Base-by-base conservation (phyloP, 495 filamentous ascomycete species). In the Annulohypoxylon stygium region DNA sequence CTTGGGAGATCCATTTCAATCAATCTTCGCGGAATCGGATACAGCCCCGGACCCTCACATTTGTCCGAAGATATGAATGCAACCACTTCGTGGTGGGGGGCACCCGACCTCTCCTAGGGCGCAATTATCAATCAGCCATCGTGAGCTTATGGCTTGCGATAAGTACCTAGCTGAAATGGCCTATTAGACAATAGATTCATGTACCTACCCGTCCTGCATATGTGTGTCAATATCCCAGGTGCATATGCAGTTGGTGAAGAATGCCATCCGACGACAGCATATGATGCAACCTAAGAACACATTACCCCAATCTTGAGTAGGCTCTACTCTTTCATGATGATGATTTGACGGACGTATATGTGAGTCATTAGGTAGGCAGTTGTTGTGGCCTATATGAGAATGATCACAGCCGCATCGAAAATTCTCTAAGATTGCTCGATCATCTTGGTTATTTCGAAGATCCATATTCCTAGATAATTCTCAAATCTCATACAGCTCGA, bases 261-360 rank as follows among this genome's bases (percentile, higher is more conserved):
- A 10, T 23, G 20, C 20, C 20, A 23, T 23, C 20, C 20, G 20
- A 23, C 23, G 47, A 23, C 25, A 6, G 43, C 43, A 18, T 20
- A 48, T 48, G 20, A 48, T 50, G 47, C 47, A 50, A 50, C 47
- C 47, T 45, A n/a, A 45, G 41, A 45, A 45, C 41, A 16, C 18
- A 50, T 23, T 50, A 11, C 47, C 47, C 47, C 20, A 48, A 48
- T 48, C 43, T 6, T 48, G 14, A 9, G 4, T 16, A 50, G 47
- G 25, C 1, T 7, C 47, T 20, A 25, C 18, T 10, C 47, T 50
- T 50, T 8, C 18, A 50, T 20, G 16, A 25, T 20, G 47, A 25
- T 50, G 47, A 23, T 23, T 50, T 50, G 8, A 9, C 47, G 25
- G 47, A 10, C 20, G 25, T 5, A 25, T 50, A 23, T 25, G 47